phyloP scores from a whole-genome alignment of 768 basidiomycete species.

The Termitomyces sp. region DNA sequence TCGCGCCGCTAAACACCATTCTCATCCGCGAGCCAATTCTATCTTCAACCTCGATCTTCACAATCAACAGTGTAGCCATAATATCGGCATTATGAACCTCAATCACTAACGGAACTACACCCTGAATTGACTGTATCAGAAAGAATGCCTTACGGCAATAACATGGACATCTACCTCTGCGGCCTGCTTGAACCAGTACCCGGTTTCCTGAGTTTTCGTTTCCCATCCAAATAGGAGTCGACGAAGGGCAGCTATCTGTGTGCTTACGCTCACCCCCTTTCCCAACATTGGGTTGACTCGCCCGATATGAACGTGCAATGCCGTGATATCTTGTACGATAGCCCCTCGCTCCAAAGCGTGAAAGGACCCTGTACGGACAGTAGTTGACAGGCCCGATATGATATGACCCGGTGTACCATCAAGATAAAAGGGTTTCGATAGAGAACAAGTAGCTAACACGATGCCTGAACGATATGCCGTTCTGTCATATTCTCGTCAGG shows the following conservation, averaged over 20 bases:
- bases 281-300: conserved; percentile 29
- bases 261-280: conserved; percentile 49
- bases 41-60: conserved; percentile 65
- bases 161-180: conserved; percentile 36
- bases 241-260: conserved; percentile 59
- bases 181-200: conserved; percentile 50
- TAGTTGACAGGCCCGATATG: conserved; percentile 55
- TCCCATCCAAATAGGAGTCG: conserved; percentile 55
- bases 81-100: conserved; percentile 66
- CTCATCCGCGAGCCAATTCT: conserved; percentile 51
- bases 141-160: not conserved
- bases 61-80: conserved; percentile 61
- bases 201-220: conserved; percentile 38
- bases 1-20: conserved; percentile 57
- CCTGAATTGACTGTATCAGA: conserved; percentile 27
- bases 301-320: conserved; percentile 58
- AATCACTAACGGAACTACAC: conserved; percentile 60
- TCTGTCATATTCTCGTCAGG: conserved; percentile 25
- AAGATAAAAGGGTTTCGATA: conserved; percentile 36
- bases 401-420: conserved; percentile 33
- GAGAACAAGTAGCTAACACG: conserved; percentile 49
- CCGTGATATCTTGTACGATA: conserved; percentile 52
- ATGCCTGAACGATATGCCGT: conserved; percentile 65
- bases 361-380: conserved; percentile 51
- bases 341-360: conserved; percentile 58